Base-by-base conservation (phyloP, 1,139 yeast genomes). In the Suhomyces panamericanus region DNA sequence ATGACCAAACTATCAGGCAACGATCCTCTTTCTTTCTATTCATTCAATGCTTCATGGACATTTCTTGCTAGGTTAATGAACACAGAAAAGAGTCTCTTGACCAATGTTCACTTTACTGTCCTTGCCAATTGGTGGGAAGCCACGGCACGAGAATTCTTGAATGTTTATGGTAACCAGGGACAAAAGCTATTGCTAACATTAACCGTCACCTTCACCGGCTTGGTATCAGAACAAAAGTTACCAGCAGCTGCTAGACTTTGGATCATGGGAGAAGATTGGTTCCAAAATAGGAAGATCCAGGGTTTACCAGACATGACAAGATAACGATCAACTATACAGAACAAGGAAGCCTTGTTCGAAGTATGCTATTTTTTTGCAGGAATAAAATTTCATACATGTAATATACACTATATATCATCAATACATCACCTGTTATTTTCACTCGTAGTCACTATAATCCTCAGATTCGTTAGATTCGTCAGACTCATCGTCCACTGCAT, bases 81-180 rank as follows among this genome's bases (percentile, higher is more conserved):
- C 62, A 71, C 78, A 1, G 75, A 80, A 2, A 32, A 57, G 5
- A 64, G 66, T 0, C 60, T 78, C 10, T 59, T 89, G 12, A 70
- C 80, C 0, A 85, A 89, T 52, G 78, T 86, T 0, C 96, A 90
- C 59, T 91, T 77, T 59, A 73, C 83, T 0, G 78, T 87, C 1
- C 76, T 84, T 7, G 83, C 90, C 2, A 80, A 87, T 35, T 91
- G 97, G 96, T 89, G 97, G 96, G 99, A 95, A 52, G 82, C 91
- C 6, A 76, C 86, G 36, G 93, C 88, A 0, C 54, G 55, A 12
- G 70, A 78, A 37, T 80, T 93, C 47, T 47, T 74, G 8, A 58
- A 61, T 11, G 73, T 73, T 0, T 95, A 82, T 62, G 90, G 91
- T 0, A 63, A 55, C 6, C 99, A 93, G 65, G 95, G 81, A 3